phyloP scores from a whole-genome alignment of 2,329 filamentous ascomycete genomes.

The Scortechinia acanthostroma region DNA sequence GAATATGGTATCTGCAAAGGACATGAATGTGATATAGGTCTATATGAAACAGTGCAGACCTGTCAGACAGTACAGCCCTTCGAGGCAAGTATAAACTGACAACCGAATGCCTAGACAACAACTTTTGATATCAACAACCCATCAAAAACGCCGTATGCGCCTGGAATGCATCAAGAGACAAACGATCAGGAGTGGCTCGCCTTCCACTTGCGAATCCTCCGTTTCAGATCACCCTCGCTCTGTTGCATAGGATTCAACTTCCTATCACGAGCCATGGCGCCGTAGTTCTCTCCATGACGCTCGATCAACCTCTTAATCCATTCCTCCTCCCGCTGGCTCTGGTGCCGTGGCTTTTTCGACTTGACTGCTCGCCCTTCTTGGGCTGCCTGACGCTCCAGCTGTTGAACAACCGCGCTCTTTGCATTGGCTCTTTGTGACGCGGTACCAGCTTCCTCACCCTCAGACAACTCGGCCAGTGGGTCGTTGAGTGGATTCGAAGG shows the following conservation, averaged over 20 bases:
- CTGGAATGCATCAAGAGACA: not conserved
- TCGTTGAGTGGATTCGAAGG: slow-evolving; percentile 67
- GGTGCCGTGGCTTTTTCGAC: slow-evolving; percentile 57
- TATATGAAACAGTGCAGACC: too few species aligned
- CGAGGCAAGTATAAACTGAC: too few species aligned
- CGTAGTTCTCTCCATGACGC: slow-evolving; percentile 69
- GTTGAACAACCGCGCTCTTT: slow-evolving; percentile 54
- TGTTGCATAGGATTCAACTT: slow-evolving; percentile 91
- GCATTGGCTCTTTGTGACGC: slow-evolving; percentile 12
- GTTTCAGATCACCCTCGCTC: slow-evolving; percentile 70
- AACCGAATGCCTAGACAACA: slow-evolving; percentile 5
- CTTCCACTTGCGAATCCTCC: slow-evolving; percentile 63
- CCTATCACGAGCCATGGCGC: slow-evolving; percentile 72
- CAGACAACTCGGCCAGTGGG: slow-evolving; percentile 37
- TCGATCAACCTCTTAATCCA: slow-evolving; percentile 69
- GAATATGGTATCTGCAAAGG: too few species aligned
- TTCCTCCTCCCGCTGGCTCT: slow-evolving; percentile 70
- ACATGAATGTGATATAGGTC: too few species aligned
- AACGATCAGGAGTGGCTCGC: slow-evolving; percentile 8
- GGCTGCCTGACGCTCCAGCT: slow-evolving; percentile 64
- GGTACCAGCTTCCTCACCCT: slow-evolving; percentile 23
- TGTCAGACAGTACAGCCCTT: too few species aligned
- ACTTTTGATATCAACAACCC: slow-evolving; percentile 6
- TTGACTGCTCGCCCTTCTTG: slow-evolving; percentile 29
- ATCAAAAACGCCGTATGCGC: slow-evolving; percentile 3